Conservation (phyloP, 768 basidiomycete genomes). For the Suillus paluster region DNA sequence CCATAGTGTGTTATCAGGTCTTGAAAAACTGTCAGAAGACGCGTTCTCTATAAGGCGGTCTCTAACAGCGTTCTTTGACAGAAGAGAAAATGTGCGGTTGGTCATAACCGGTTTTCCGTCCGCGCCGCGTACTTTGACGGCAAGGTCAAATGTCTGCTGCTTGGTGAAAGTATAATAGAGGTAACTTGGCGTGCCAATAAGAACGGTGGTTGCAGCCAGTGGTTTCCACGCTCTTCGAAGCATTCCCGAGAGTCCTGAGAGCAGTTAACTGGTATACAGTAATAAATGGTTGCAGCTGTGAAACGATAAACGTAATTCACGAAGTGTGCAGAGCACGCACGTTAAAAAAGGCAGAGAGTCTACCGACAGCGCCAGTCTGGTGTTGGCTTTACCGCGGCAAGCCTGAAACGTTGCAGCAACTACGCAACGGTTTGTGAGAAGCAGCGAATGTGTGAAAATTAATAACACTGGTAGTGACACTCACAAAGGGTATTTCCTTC, state of each 20-base stretch:
- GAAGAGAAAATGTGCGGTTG: conserved; percentile 55
- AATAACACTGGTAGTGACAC: background rate
- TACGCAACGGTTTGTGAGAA: background rate
- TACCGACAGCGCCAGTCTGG: background rate
- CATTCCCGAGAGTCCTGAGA: conserved; percentile 43
- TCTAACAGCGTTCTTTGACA: conserved; percentile 59
- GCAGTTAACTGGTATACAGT: too few relatives aligned
- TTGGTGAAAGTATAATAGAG: conserved; percentile 53
- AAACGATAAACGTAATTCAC: background rate
- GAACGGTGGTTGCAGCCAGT: conserved; percentile 54
- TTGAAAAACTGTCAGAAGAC: conserved; percentile 45
- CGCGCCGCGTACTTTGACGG: conserved; percentile 53
- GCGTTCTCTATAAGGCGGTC: conserved; percentile 61
- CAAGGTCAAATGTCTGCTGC: conserved; percentile 61
- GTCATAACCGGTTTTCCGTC: conserved; percentile 66
- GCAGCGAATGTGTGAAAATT: too few relatives aligned
- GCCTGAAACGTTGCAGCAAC: background rate
- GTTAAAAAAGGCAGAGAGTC: conserved; percentile 1
- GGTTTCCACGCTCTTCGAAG: conserved; percentile 73
- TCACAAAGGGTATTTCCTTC: conserved; percentile 6
- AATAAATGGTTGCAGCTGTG: background rate
- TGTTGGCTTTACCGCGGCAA: background rate
- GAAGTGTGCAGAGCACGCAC: background rate
- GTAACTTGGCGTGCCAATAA: conserved; percentile 63
- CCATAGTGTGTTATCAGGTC: conserved; percentile 67